Evolutionary conservation across 805 yeast genomes (phyloP).

Genomic region (Suhomyces kilbournensis): DNA sequence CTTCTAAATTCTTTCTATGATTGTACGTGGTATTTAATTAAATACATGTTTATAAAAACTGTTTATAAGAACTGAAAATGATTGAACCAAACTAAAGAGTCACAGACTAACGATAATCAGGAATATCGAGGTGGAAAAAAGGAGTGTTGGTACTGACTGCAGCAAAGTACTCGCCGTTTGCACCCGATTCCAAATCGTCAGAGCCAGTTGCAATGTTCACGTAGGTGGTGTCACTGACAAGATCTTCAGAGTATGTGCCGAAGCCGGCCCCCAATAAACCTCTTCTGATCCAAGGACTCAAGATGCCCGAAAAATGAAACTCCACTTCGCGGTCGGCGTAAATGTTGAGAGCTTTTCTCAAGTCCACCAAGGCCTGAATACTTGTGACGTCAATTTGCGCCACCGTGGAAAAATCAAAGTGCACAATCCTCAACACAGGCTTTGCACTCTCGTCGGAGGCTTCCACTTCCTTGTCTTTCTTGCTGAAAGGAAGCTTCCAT

Average conservation of each 20-base stretch:
- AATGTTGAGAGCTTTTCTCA: slow-evolving; percentile 64
- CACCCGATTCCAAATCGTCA: slow-evolving; percentile 31
- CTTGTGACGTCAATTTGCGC: slow-evolving; percentile 77
- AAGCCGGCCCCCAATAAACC: slow-evolving; percentile 74
- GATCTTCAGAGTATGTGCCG: slow-evolving; percentile 52
- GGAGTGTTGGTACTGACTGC: slow-evolving; percentile 66
- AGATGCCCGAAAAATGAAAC: slow-evolving; percentile 82
- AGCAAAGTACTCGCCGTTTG: slow-evolving; percentile 42
- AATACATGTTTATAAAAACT: too few relatives aligned
- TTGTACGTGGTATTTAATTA: too few relatives aligned
- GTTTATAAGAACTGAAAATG: too few relatives aligned
- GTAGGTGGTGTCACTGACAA: slow-evolving; percentile 38
- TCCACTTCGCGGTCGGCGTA: slow-evolving; percentile 84
- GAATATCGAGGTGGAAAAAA: slow-evolving; percentile 76
- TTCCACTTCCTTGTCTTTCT: slow-evolving; percentile 14
- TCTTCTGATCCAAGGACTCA: slow-evolving; percentile 84
- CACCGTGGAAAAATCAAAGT: slow-evolving; percentile 78
- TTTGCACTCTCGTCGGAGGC: slow-evolving; percentile 39
- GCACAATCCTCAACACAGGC: slow-evolving; percentile 68
- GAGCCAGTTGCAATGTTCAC: slow-evolving; percentile 36
- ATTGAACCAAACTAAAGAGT: neutral
- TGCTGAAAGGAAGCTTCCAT: slow-evolving; percentile 32
- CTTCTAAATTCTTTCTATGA: too few relatives aligned
- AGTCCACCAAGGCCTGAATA: slow-evolving; percentile 72
- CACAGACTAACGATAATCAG: slow-evolving; percentile 38